Base-by-base conservation (phyloP, 495 filamentous ascomycete genomes). In the Acidomyces sp. region DNA sequence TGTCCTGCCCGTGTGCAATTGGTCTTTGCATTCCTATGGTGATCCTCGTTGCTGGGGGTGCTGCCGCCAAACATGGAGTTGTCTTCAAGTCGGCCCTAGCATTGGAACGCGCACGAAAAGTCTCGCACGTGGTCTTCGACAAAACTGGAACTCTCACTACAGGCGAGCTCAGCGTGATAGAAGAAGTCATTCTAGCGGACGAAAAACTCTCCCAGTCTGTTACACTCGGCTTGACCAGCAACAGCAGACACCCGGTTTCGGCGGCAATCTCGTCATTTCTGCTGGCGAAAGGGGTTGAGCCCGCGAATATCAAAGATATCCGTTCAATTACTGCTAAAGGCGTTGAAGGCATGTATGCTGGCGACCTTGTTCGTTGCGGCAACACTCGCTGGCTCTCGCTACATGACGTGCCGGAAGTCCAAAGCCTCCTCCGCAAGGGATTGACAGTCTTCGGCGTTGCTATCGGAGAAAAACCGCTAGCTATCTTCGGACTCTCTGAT, bases 1-100 rank as follows among this genome's bases (percentile, higher is more conserved):
- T 87, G 6, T 85, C 80, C 6, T 90, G 83, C 45, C 83, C 83
- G 15, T 90, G 83, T 42, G 83, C 83, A 2, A 78, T 90, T 39
- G 80, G 81, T 0, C 66, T 87, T 18, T 36, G 22, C 0, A 78
- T 87, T 3, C 83, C 83, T 1, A 84, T 87, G 79, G 83, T 86
- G 4, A 62, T 85, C 32, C 70, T 85, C 0, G 76, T 87, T 36
- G 72, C 71, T 0, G 72, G 77, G 21, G 77, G 81, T 3, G 63
- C 80, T n/a, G 78, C 68, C 0, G 77, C 82, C 10, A 69, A 77
- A 32, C 56, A 64, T 28, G 83, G 82, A 0, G 55, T 90, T 16
- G 68, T 87, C 26, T 74, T 85, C 56, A 82, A 82, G 46, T 64
- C 75, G 4, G 66, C 79, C 3, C 64, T 71, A 32, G 67, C 68